Evolutionary conservation across 1,139 yeast species (phyloP), one percentile per base, ranked within the genome.

Genomic region (Magnusiomyces magnusii): DNA sequence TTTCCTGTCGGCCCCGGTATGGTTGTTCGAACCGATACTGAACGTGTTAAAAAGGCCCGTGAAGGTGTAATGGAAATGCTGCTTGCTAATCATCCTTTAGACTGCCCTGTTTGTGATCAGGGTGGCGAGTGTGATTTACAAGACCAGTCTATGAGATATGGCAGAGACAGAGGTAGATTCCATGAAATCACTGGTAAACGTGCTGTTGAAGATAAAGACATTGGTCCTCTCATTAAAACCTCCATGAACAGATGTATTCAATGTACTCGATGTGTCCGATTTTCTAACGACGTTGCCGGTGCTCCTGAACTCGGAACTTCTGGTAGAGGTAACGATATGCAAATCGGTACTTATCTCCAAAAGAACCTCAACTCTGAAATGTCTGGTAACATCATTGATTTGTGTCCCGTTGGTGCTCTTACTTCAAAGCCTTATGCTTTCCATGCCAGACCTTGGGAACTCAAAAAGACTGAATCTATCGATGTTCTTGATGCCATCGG

Each of bases 91-190:
- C 96, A 89, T 77, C 96, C 96, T 42, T 80, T 89, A 71, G 96
- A 89, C 76, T 89, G 96, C 76, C 96, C 96, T 47, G 87, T 89
- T 58, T 89, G 96, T 75, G 96, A 89, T 75, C 96, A 89, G 76
- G 96, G 96, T 76, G 96, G 96, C 66, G 96, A 89, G 73, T 89
- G 96, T 78, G 96, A 89, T 72, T 80, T 89, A 68, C 96, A 89
- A 76, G 96, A 89, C 71, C 96, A 89, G 77, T 80, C 91, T 34
- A 78, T 86, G 73, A 82, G 95, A 73, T 87, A 87, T 71, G 96
- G 96, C 61, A 76, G 87, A 58, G 96, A 89, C 75, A 82, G 96
- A 66, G 95, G 96, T 67, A 82, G 96, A 74, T 89, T 87, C 76
- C 75, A 79, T 63, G 96, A 89, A 74, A 81, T 87, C 61, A 80